Conservation (phyloP, 2,329 filamentous ascomycete species). For the Trichoderma sp. region DNA sequence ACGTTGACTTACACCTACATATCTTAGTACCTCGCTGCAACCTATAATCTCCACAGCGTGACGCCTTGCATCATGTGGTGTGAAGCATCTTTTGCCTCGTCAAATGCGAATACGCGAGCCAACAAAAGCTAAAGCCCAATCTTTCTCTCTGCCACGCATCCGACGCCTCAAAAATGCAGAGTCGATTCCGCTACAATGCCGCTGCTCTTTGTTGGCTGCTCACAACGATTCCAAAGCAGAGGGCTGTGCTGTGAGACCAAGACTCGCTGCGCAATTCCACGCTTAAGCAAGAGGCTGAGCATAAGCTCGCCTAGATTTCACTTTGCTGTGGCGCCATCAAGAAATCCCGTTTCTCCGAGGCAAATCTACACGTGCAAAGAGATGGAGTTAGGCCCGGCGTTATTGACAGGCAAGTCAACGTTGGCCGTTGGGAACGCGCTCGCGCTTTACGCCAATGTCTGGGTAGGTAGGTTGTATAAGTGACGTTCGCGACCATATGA, state of each 20-base stretch:
- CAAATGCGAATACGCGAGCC: neutral
- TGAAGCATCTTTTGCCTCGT: constrained; percentile 2
- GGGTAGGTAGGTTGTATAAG: neutral
- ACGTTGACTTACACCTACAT: neutral
- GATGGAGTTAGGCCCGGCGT: neutral
- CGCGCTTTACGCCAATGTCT: neutral
- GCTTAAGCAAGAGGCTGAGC: neutral
- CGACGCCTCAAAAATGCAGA: neutral
- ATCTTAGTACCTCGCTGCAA: neutral
- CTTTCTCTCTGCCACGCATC: neutral
- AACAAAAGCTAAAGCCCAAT: neutral
- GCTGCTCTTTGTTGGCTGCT: neutral
- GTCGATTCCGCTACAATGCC: neutral
- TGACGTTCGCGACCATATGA: neutral
- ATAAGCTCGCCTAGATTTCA: neutral
- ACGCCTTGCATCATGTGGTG: neutral
- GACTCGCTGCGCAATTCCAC: neutral
- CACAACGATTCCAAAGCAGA: neutral
- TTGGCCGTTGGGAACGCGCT: constrained; percentile 9
- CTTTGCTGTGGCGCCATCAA: neutral
- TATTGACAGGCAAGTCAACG: neutral
- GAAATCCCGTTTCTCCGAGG: neutral
- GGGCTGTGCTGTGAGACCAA: too few relatives aligned
- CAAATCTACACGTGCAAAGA: neutral
- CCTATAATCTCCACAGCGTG: constrained; percentile 16